A percentile compares a stretch with the other conserved stretches of the same genome.
These are phyloP conservation scores for Eucalyptus regnans DNA, from an alignment of 345 rosid species.

Conservation along the genomic window DNA sequence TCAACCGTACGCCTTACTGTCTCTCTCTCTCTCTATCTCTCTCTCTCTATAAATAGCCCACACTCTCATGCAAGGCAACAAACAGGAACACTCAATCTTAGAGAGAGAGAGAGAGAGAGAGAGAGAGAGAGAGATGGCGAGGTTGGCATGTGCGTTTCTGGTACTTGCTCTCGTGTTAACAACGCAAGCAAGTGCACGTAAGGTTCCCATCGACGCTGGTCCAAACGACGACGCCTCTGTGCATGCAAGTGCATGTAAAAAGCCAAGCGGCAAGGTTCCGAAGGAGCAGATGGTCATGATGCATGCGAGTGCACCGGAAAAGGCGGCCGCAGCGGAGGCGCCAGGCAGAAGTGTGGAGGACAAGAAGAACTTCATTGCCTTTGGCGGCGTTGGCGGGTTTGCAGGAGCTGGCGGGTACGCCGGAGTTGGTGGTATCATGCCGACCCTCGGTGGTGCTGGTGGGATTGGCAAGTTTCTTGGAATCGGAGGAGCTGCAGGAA, in stretches of 20 bases:
- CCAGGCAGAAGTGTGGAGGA: constrained; percentile 31
- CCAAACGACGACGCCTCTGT: not conserved
- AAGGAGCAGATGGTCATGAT: not conserved
- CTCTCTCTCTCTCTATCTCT: not conserved
- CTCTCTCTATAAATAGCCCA: not conserved
- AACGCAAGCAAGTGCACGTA: not conserved
- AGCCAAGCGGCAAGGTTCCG: not conserved
- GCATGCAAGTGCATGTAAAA: not conserved
- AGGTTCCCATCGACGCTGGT: not conserved
- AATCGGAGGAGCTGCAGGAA: constrained; percentile 40
- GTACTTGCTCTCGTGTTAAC: not conserved
- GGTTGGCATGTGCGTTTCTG: not conserved
- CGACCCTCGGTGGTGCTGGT: constrained; percentile 34
- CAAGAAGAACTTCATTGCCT: constrained; percentile 36
- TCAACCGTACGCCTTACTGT: not conserved
- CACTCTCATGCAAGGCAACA: not conserved
- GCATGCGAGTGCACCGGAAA: not conserved
- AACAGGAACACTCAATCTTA: not conserved
- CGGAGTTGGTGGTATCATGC: constrained; percentile 50
- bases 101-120: not conserved
- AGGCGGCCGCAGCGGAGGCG: constrained; percentile 22
- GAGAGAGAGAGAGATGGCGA: not conserved
- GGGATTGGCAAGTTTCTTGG: constrained; percentile 42
- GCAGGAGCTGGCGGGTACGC: constrained; percentile 64
- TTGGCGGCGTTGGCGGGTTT: constrained; percentile 64